Evolutionary conservation across 495 filamentous ascomycete species (phyloP).

Genomic region (Monascus purpureus): DNA sequence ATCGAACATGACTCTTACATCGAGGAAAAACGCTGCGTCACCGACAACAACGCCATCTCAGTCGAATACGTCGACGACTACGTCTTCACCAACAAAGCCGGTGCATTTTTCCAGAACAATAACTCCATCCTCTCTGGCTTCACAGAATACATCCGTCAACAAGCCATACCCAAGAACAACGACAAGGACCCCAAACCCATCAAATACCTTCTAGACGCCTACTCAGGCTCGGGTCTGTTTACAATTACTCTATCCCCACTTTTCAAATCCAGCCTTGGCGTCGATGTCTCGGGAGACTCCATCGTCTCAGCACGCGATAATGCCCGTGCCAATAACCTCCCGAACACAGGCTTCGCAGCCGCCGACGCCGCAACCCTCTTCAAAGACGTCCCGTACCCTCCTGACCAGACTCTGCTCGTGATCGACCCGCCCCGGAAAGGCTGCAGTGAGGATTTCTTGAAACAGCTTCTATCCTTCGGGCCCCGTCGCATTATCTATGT

Average conservation of each 20-base stretch:
- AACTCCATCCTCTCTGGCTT: constrained; percentile 91
- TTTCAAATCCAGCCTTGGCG: constrained; percentile 55
- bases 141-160: constrained; percentile 77
- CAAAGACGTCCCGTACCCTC: constrained; percentile 49
- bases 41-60: constrained; percentile 62
- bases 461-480: constrained; percentile 60
- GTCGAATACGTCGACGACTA: constrained; percentile 81
- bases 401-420: constrained; percentile 74
- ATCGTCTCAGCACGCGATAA: constrained; percentile 66
- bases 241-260: constrained; percentile 80
- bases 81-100: constrained; percentile 78
- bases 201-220: constrained; percentile 87
- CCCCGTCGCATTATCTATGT: constrained; percentile 81
- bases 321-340: constrained; percentile 62
- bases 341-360: constrained; percentile 60
- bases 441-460: constrained; percentile 72
- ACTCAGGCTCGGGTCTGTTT: constrained; percentile 94
- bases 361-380: constrained; percentile 79
- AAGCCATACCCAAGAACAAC: constrained; percentile 42
- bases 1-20: constrained; percentile 33
- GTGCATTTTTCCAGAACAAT: constrained; percentile 98
- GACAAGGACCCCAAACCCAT: constrained; percentile 32
- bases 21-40: constrained; percentile 75
- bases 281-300: constrained; percentile 56
- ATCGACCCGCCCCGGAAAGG: constrained; percentile 93